A percentile compares a stretch with the other conserved stretches of the same genome.
Evolutionary conservation across 176 grass and related monocot species (phyloP).

Genomic region (Zea luxurians): DNA sequence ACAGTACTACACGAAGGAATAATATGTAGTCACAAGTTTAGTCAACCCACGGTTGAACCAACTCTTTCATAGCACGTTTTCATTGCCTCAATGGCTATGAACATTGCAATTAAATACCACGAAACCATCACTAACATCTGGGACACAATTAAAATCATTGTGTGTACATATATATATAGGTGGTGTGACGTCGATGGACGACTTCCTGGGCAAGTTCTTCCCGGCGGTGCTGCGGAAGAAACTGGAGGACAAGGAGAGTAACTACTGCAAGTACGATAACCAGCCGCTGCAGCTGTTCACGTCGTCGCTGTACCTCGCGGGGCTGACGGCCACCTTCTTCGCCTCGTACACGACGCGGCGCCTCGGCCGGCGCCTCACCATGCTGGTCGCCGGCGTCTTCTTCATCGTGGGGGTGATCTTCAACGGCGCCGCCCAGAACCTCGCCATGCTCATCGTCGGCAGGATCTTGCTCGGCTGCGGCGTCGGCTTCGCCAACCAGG

Average conservation of each 20-base stretch:
- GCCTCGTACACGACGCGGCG: slow-evolving; percentile 90
- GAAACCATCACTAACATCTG: too few species aligned
- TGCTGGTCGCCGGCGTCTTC: slow-evolving; percentile 82
- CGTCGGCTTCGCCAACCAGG: slow-evolving; percentile 92
- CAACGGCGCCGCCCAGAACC: slow-evolving; percentile 69
- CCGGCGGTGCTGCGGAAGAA: slow-evolving; percentile 70
- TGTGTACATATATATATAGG: too few species aligned
- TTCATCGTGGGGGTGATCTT: slow-evolving; percentile 82
- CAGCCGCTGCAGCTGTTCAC: slow-evolving; percentile 85
- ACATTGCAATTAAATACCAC: not conserved
- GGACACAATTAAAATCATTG: too few species aligned
- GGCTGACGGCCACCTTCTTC: slow-evolving; percentile 80
- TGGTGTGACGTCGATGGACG: slow-evolving; percentile 68
- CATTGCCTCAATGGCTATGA: not conserved
- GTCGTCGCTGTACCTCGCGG: slow-evolving; percentile 89
- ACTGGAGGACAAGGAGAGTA: slow-evolving; percentile 71
- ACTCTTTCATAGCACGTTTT: not conserved
- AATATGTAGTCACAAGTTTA: not conserved
- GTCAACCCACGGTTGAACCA: not conserved
- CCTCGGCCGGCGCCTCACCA: slow-evolving; percentile 76
- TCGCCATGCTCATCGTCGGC: slow-evolving; percentile 80
- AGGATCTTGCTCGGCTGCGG: slow-evolving; percentile 88
- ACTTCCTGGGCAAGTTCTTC: slow-evolving; percentile 78
- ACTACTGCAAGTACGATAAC: slow-evolving; percentile 98
- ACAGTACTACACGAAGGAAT: not conserved